Conservation (phyloP, 257 asterid genomes). For the Thymus quinquecostatus region DNA sequence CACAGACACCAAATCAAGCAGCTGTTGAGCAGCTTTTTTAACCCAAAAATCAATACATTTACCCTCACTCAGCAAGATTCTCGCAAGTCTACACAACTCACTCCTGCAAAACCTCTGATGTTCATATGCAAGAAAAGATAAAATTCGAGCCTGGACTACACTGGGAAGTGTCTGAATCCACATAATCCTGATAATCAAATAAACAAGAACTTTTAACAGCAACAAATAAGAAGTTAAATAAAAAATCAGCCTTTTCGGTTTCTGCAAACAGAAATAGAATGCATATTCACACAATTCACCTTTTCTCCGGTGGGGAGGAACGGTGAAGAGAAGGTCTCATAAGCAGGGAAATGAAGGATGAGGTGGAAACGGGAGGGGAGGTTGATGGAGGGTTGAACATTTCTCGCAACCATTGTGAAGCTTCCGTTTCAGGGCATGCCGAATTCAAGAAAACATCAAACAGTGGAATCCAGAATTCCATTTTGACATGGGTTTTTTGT, state of each 20-base stretch:
- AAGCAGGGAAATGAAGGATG: conserved; percentile 44
- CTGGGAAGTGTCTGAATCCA: conserved; percentile 64
- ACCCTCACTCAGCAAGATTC: conserved; percentile 43
- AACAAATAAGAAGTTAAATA: no score
- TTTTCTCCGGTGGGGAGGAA: conserved; percentile 45
- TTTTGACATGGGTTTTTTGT: conserved; percentile 21
- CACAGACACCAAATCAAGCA: conserved; percentile 60
- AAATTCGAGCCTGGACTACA: conserved; percentile 62
- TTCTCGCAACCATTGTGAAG: conserved; percentile 66
- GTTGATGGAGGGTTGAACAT: conserved; percentile 47
- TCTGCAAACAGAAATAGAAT: not conserved
- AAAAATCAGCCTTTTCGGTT: not conserved
- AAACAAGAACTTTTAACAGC: conserved; percentile 21
- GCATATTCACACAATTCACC: conserved; percentile 29
- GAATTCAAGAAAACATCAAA: conserved; percentile 68
- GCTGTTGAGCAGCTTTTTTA: conserved; percentile 65
- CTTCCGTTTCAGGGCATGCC: conserved; percentile 69
- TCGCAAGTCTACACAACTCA: conserved; percentile 60
- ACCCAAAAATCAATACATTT: conserved; percentile 69
- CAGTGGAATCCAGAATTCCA: conserved; percentile 77
- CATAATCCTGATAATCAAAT: conserved; percentile 54
- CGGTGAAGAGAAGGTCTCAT: conserved; percentile 39
- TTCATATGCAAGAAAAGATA: conserved; percentile 62
- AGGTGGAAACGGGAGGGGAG: conserved; percentile 41
- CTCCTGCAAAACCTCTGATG: conserved; percentile 48